Evolutionary conservation across 768 basidiomycete species (phyloP).

Genomic region (Naganishia antarctica): DNA sequence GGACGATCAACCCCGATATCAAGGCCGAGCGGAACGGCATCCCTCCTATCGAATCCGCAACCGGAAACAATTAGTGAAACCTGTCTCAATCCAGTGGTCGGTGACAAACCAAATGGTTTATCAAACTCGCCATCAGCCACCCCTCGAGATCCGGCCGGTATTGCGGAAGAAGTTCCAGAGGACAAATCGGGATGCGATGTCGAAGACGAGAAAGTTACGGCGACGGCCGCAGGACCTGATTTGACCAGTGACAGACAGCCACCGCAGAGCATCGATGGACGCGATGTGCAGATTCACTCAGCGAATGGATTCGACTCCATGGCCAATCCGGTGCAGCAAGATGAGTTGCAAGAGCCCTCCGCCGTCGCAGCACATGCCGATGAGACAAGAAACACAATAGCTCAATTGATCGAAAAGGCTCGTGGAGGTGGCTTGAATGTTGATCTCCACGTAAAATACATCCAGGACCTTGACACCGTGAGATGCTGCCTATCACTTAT

Average conservation of each 20-base stretch:
- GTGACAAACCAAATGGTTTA: neutral
- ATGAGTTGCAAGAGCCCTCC: neutral
- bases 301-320: too few species aligned
- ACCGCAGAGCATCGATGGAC: too few species aligned
- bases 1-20: neutral
- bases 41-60: neutral
- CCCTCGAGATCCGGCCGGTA: neutral
- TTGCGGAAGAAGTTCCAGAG: too few species aligned
- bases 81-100: neutral
- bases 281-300: too few species aligned
- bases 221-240: too few species aligned
- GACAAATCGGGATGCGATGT: too few species aligned
- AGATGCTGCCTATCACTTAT: slow-evolving; percentile 32
- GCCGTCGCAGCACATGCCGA: neutral
- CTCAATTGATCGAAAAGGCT: neutral
- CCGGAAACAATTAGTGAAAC: neutral
- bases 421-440: slow-evolving; percentile 41
- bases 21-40: neutral
- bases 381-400: neutral
- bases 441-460: slow-evolving; percentile 67
- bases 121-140: neutral
- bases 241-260: too few species aligned
- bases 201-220: too few species aligned
- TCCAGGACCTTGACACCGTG: slow-evolving; percentile 69
- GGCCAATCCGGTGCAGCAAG: too few species aligned